phyloP scores from a whole-genome alignment of 2,329 filamentous ascomycete genomes.

The Myriosclerotinia duriaeana region DNA sequence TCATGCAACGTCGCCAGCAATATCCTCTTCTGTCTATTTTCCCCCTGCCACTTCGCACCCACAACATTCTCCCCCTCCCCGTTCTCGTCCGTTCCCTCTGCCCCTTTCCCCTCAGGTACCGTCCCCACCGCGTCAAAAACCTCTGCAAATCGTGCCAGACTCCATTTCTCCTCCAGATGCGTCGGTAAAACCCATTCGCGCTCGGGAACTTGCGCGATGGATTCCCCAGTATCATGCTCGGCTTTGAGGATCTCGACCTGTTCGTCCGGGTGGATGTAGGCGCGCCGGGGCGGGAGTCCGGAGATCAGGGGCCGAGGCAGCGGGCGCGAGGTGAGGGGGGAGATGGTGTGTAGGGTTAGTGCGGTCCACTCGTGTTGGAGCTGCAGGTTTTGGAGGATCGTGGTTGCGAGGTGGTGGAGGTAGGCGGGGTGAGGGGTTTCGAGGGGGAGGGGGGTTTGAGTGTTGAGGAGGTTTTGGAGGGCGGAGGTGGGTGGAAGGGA shows the following conservation, averaged over 20 bases:
- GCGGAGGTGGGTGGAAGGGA: conserved; percentile 31
- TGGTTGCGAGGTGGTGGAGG: conserved; percentile 52
- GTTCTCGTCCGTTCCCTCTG: conserved; percentile 27
- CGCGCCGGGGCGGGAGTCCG: conserved; percentile 68
- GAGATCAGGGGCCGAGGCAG: conserved; percentile 65
- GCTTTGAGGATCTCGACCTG: conserved; percentile 70
- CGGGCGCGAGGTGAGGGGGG: conserved; percentile 43
- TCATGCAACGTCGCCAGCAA: conserved; percentile 74
- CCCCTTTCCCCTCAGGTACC: conserved; percentile 44
- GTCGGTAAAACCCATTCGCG: conserved; percentile 76
- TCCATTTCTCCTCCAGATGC: conserved; percentile 72
- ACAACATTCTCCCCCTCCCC: conserved; percentile 33
- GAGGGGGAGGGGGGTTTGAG: conserved; percentile 30
- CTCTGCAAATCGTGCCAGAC: conserved; percentile 61
- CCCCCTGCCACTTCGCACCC: conserved; percentile 47
- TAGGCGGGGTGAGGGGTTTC: conserved; percentile 36
- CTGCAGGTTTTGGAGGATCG: conserved; percentile 69
- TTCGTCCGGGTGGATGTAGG: conserved; percentile 81
- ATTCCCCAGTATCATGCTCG: conserved; percentile 50
- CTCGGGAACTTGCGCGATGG: conserved; percentile 54
- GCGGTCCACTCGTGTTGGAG: conserved; percentile 74
- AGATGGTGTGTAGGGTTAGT: conserved; percentile 54
- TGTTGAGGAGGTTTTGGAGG: conserved; percentile 34
- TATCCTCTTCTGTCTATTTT: conserved; percentile 61
- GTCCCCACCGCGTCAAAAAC: conserved; percentile 64